Evolutionary conservation across 495 filamentous ascomycete species (phyloP).

Genomic region (Hypomontagnella monticulosa): DNA sequence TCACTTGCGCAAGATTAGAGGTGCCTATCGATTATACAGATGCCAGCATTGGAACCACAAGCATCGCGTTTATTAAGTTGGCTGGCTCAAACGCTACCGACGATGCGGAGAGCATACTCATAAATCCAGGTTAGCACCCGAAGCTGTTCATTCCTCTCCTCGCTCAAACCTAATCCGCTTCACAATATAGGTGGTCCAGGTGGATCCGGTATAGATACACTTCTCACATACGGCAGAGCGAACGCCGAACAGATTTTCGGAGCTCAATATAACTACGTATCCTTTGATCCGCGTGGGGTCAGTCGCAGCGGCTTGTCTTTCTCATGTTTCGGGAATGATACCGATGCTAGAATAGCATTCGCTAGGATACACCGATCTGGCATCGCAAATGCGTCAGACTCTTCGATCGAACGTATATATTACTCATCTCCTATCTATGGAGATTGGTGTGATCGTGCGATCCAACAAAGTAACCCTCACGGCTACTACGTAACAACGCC

Average conservation of each 20-base stretch:
- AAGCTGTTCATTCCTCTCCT: conserved; percentile 30
- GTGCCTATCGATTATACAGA: conserved; percentile 48
- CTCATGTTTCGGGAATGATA: conserved; percentile 45
- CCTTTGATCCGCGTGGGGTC: conserved; percentile 49
- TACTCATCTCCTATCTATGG: conserved; percentile 51
- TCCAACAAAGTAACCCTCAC: conserved; percentile 39
- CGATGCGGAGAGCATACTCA: conserved; percentile 43
- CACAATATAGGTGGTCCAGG: conserved; percentile 42
- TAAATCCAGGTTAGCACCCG: conserved; percentile 44
- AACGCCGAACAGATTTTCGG: conserved; percentile 39
- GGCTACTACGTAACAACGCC: conserved; percentile 40
- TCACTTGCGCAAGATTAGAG: conserved; percentile 43
- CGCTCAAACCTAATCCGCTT: conserved; percentile 24
- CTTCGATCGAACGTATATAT: conserved; percentile 42
- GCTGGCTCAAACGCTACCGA: conserved; percentile 39
- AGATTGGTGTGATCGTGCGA: conserved; percentile 39
- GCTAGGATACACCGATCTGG: conserved; percentile 54
- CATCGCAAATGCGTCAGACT: conserved; percentile 50
- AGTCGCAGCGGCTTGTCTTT: conserved; percentile 43
- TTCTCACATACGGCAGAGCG: conserved; percentile 7
- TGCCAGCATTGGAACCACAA: conserved; percentile 28
- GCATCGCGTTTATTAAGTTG: conserved; percentile 45
- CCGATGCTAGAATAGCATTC: conserved; percentile 54
- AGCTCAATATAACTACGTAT: conserved; percentile 42
- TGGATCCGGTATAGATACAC: conserved; percentile 41